phyloP scores from a whole-genome alignment of 176 grass and related monocot species.

The Eragrostis nindensis region DNA sequence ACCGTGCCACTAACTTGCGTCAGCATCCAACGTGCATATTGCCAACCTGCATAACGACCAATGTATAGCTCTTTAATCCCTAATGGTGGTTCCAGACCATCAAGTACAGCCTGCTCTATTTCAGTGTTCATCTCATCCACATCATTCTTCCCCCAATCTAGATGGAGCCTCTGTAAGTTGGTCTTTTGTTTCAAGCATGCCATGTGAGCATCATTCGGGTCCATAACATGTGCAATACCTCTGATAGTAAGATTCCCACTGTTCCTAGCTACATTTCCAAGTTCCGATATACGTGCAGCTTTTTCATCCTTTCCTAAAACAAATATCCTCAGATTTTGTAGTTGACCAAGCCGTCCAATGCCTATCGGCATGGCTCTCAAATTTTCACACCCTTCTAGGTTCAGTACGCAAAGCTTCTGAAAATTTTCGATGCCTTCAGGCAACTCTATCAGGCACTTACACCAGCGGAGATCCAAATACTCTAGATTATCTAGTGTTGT shows the following conservation, averaged over 20 bases:
- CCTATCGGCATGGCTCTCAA: background rate
- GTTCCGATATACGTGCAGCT: background rate
- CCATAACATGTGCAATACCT: background rate
- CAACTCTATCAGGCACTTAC: background rate
- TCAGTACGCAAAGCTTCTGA: conserved; percentile 11
- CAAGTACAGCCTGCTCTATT: background rate
- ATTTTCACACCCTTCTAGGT: background rate
- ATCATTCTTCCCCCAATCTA: too few species aligned
- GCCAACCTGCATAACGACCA: background rate
- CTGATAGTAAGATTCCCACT: background rate
- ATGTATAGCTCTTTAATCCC: background rate
- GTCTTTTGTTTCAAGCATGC: conserved; percentile 17
- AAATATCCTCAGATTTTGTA: background rate
- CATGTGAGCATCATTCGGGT: background rate
- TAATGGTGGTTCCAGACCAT: conserved; percentile 5
- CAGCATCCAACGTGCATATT: conserved; percentile 15
- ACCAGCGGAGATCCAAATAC: background rate
- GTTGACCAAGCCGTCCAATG: background rate
- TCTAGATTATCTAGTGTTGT: background rate
- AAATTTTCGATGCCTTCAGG: conserved; percentile 18
- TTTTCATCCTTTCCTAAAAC: background rate
- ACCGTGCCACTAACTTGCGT: too few species aligned
- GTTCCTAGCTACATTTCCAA: background rate
- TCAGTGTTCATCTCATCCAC: background rate
- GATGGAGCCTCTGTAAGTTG: background rate